Percentiles rank a stretch among this genome's conserved stretches.
phyloP scores from a whole-genome alignment of 2,329 filamentous ascomycete species.

The Xylaria sp. region DNA sequence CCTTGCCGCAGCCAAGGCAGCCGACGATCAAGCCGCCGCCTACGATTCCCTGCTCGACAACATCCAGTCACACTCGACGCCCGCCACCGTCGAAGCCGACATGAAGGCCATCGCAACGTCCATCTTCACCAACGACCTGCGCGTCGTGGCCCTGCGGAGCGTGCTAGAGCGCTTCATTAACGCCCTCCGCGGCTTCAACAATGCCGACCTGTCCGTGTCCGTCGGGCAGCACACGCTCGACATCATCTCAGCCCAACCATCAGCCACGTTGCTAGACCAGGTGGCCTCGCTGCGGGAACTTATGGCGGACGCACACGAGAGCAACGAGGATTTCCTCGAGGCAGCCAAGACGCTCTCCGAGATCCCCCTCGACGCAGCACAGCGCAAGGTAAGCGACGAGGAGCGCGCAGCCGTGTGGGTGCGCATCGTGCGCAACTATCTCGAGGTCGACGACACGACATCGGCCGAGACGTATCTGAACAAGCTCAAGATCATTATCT shows the following conservation, averaged over 20 bases:
- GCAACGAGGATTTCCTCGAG: constrained; percentile 76
- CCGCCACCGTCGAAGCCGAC: constrained; percentile 54
- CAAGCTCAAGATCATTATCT: constrained; percentile 91
- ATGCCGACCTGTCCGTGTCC: constrained; percentile 72
- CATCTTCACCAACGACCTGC: constrained; percentile 71
- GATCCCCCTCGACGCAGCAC: constrained; percentile 87
- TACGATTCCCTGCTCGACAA: constrained; percentile 55
- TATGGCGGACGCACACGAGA: constrained; percentile 82
- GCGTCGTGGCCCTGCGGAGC: constrained; percentile 76
- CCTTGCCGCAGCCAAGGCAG: constrained; percentile 47
- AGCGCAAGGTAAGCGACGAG: constrained; percentile 80
- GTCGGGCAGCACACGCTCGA: constrained; percentile 77
- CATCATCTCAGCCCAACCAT: constrained; percentile 65
- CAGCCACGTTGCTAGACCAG: constrained; percentile 82
- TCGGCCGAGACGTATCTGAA: constrained; percentile 87
- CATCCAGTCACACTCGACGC: constrained; percentile 49
- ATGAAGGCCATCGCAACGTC: constrained; percentile 71
- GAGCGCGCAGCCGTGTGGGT: constrained; percentile 89
- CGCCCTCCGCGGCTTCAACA: constrained; percentile 64
- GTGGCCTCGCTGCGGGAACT: constrained; percentile 79
- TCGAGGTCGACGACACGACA: constrained; percentile 91
- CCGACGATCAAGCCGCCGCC: constrained; percentile 50
- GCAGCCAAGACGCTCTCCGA: constrained; percentile 80
- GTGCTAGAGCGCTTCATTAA: constrained; percentile 71
- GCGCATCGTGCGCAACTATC: constrained; percentile 89